Base-by-base conservation (phyloP, 2,329 filamentous ascomycete genomes). In the Herpotrichia juniperi region DNA sequence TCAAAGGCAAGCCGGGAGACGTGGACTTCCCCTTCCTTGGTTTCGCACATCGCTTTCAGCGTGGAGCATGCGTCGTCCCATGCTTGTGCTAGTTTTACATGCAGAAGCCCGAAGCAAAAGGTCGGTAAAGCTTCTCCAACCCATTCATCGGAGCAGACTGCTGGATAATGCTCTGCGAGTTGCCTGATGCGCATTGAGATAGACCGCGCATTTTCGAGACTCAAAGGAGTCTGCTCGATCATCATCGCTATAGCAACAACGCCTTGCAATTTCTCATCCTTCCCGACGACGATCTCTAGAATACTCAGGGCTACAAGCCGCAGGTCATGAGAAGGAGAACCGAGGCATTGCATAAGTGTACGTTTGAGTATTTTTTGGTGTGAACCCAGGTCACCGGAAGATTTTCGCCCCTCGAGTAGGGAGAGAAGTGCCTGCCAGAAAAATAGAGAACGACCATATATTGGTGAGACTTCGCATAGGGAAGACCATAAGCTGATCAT, bases 51-150 rank as follows among this genome's bases (percentile, higher is more conserved):
- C 46, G 87, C 81, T 64, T 91, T 89, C 65, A 99, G 76, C 0
- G 90, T 86, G 48, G 86, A 83, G 45, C 88, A 85, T 0, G 90
- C 84, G 63, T 96, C 91, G 54, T 96, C 90, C 90, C 93, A 97
- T 5, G 96, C 80, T 30, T 91, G 91, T 0, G 92, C 84, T 58
- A 97, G 81, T 61, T 89, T 90, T 43, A 96, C 86, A 0, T 93
- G 94, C 53, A 97, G 81, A 74, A 97, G 83, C 43, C 94, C 94
- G 63, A 97, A 96, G 63, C 91, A 87, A 65, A 93, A 97, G 0
- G 85, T 82, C 0, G 93, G 90, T 25, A 97, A 82, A 6, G 91
- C 85, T 62, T 83, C 81, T 52, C 83, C 80, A 58, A 96, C 76
- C 84, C 88, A 90, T 1, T 83, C 83, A 31, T 83, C 80, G 2